These are phyloP conservation scores for Cryphonectria parasitica DNA, from an alignment of 2,329 filamentous ascomycete genomes.

Conservation along the genomic window DNA sequence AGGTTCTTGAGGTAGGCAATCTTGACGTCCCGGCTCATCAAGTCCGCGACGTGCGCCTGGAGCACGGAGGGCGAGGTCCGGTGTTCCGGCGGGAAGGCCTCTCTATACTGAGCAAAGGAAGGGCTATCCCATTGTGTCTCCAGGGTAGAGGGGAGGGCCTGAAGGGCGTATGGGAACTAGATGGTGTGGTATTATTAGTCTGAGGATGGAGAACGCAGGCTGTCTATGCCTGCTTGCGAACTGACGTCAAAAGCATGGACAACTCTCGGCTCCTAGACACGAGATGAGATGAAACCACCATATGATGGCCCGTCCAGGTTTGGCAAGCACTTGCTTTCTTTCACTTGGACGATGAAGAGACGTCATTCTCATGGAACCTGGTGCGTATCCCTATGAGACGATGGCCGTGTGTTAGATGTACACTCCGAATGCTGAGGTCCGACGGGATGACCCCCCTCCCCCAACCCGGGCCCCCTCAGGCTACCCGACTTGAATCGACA, in stretches of 20 bases:
- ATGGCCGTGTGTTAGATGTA: not conserved
- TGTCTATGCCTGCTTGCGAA: conserved; percentile 12
- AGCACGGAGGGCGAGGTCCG: conserved; percentile 62
- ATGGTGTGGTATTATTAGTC: conserved; percentile 3
- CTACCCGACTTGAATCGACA: not conserved
- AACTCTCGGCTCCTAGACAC: not conserved
- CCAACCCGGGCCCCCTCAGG: no score
- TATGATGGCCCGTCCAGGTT: not conserved
- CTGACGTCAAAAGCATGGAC: not conserved
- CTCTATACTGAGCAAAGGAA: conserved; percentile 67
- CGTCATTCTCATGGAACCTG: not conserved
- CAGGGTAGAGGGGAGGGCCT: conserved; percentile 66
- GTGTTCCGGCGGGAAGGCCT: conserved; percentile 71
- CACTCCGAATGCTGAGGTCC: not conserved
- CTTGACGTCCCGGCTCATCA: conserved; percentile 75
- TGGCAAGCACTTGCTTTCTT: not conserved
- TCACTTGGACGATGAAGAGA: not conserved
- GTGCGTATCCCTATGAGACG: not conserved
- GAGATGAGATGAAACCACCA: not conserved
- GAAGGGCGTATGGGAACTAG: conserved; percentile 78
- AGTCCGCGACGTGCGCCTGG: conserved; percentile 68
- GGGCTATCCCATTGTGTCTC: conserved; percentile 68
- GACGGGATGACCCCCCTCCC: not conserved
- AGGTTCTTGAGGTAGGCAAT: conserved; percentile 77
- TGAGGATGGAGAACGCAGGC: conserved; percentile 18